Evolutionary conservation across 768 basidiomycete genomes (phyloP).

Genomic region (Boletus fagicola): DNA sequence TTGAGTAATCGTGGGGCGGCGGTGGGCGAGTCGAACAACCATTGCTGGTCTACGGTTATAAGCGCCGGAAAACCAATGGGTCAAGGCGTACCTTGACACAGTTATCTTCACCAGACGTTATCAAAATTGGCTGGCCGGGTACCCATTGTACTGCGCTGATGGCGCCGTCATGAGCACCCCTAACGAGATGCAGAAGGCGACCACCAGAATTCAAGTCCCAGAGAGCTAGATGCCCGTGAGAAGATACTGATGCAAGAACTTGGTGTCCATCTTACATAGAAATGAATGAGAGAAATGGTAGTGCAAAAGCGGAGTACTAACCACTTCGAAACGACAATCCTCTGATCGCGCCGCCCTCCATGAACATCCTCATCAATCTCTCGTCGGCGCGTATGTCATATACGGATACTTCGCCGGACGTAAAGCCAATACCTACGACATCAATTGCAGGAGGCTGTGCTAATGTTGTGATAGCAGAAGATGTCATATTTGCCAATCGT

Average conservation of each 20-base stretch:
- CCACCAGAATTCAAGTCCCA: constrained; percentile 91
- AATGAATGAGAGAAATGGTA: constrained; percentile 1
- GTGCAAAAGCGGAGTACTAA: constrained; percentile 35
- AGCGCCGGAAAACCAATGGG: neutral
- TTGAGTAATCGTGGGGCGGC: constrained; percentile 85
- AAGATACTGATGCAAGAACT: constrained; percentile 83
- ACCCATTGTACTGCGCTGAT: constrained; percentile 88
- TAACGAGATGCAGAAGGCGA: constrained; percentile 77
- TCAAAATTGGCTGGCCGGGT: constrained; percentile 84
- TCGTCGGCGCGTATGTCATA: constrained; percentile 92
- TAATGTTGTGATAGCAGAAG: constrained; percentile 66
- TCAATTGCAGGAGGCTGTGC: constrained; percentile 95
- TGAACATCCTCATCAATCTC: constrained; percentile 80
- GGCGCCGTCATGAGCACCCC: constrained; percentile 85
- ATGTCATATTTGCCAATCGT: constrained; percentile 27
- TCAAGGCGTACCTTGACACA: constrained; percentile 73
- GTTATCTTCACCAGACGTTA: constrained; percentile 92
- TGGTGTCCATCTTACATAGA: constrained; percentile 71
- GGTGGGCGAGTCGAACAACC: constrained; percentile 92
- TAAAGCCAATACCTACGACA: constrained; percentile 89
- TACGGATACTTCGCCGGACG: constrained; percentile 82
- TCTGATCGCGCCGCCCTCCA: constrained; percentile 81
- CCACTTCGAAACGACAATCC: constrained; percentile 86
- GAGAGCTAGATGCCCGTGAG: constrained; percentile 83
- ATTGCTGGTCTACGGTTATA: constrained; percentile 65